A percentile compares a stretch with the other conserved stretches of the same genome.
phyloP scores from a whole-genome alignment of 2,329 filamentous ascomycete genomes.

The Pseudogymnoascus sp. region DNA sequence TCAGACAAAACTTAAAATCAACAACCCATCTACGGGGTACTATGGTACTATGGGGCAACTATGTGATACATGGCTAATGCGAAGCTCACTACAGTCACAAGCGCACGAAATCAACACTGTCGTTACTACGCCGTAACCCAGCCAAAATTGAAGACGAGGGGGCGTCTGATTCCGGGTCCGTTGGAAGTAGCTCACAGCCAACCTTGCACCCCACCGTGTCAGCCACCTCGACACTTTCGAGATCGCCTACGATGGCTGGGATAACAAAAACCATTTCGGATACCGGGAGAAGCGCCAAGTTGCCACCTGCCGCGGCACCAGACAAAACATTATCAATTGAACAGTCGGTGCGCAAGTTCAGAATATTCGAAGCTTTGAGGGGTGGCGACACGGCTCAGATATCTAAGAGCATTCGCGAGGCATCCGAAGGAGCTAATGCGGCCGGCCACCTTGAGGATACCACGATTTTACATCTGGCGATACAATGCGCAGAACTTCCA shows the following conservation, averaged over 20 bases:
- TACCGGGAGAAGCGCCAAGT: conserved; percentile 16
- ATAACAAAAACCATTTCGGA: conserved; percentile 18
- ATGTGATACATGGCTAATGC: not conserved
- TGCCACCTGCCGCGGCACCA: conserved; percentile 14
- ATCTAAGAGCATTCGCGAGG: conserved; percentile 71
- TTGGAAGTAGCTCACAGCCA: conserved; percentile 21
- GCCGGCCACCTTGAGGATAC: conserved; percentile 61
- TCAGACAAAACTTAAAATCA: not conserved
- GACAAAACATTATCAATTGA: conserved; percentile 54
- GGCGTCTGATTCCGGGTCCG: conserved; percentile 25
- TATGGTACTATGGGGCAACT: not conserved
- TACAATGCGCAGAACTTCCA: conserved; percentile 86
- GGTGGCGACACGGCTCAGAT: conserved; percentile 88
- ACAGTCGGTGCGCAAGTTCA: conserved; percentile 88
- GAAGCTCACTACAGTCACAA: conserved; percentile 31
- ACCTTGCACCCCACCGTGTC: conserved; percentile 21
- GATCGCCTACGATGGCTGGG: conserved; percentile 25
- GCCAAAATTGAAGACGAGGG: conserved; percentile 25
- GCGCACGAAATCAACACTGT: conserved; percentile 46
- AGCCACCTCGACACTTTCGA: conserved; percentile 24
- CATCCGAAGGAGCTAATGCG: conserved; percentile 24
- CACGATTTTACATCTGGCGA: conserved; percentile 82
- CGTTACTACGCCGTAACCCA: conserved; percentile 42
- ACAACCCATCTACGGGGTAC: not conserved
- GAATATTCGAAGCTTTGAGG: conserved; percentile 83